Evolutionary conservation across 1,139 yeast genomes (phyloP).

Genomic region (Hyphopichia fennica): DNA sequence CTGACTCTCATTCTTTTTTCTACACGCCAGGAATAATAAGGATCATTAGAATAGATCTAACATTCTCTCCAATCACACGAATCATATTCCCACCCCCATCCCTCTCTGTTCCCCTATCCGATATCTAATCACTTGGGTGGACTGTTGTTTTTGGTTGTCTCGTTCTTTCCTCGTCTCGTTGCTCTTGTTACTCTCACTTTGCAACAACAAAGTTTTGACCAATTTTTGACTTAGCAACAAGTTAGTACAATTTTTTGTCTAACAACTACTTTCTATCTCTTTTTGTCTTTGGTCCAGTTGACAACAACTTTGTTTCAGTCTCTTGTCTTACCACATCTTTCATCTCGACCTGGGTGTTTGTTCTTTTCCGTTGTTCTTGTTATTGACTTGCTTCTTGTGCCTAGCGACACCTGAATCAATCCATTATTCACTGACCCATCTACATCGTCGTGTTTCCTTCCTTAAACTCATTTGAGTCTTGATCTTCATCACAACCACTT

Average conservation of each 20-base stretch:
- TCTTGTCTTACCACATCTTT: not conserved
- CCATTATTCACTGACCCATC: not conserved
- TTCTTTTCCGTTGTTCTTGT: no score
- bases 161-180: not conserved
- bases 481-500: not conserved
- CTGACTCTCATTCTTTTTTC: not conserved
- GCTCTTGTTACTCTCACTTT: not conserved
- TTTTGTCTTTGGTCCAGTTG: no score
- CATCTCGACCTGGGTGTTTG: not conserved
- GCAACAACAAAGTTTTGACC: not conserved
- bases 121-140: no score
- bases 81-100: no score
- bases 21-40: no score
- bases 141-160: no score
- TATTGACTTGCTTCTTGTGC: not conserved
- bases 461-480: not conserved
- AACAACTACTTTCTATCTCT: no score
- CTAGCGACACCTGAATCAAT: not conserved
- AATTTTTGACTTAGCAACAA: not conserved
- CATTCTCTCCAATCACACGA: no score
- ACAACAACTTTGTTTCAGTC: not conserved
- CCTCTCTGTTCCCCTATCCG: not conserved
- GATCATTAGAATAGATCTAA: no score
- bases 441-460: not conserved
- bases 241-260: not conserved